These are phyloP conservation scores for Aphanomyces astaci DNA, from an alignment of 352 stramenopile species.

Conservation along the genomic window DNA sequence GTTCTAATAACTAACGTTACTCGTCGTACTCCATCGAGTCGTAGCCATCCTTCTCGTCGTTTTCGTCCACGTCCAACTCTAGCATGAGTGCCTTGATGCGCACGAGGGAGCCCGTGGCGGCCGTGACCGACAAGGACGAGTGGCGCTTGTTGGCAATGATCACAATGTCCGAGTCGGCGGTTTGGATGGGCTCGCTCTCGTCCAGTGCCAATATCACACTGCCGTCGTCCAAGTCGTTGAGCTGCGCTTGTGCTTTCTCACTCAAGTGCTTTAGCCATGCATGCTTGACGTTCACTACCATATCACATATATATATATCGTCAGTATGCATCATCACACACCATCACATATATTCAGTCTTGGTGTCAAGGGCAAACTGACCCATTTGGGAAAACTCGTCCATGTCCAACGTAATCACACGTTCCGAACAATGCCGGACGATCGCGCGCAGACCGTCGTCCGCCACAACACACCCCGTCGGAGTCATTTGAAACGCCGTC, in stretches of 20 bases:
- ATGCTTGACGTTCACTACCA: slow-evolving; percentile 43
- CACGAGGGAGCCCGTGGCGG: slow-evolving; percentile 45
- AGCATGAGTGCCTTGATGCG: slow-evolving; percentile 64
- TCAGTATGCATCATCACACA: too few species aligned
- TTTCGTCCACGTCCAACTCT: slow-evolving; percentile 49
- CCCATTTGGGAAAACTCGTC: slow-evolving; percentile 51
- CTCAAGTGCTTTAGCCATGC: slow-evolving; percentile 74
- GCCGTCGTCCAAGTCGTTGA: slow-evolving; percentile 48
- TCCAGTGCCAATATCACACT: slow-evolving; percentile 61
- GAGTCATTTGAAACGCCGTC: slow-evolving; percentile 32
- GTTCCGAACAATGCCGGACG: slow-evolving; percentile 39
- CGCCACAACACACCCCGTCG: slow-evolving; percentile 40
- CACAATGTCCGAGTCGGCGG: slow-evolving; percentile 58
- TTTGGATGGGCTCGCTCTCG: slow-evolving; percentile 75
- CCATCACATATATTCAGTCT: too few species aligned
- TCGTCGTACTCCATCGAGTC: slow-evolving; percentile 73
- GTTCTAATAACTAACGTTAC: too few species aligned
- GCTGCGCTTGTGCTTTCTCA: slow-evolving; percentile 37
- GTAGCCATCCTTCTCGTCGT: slow-evolving; percentile 54
- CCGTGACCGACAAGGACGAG: slow-evolving; percentile 69
- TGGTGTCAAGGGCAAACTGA: background rate
- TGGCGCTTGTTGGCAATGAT: slow-evolving; percentile 57
- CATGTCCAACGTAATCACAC: slow-evolving; percentile 40
- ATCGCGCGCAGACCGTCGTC: slow-evolving; percentile 58
- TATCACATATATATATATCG: background rate